Evolutionary conservation across 306 rosid species (phyloP).

Genomic region (Begonia loranthoides): DNA sequence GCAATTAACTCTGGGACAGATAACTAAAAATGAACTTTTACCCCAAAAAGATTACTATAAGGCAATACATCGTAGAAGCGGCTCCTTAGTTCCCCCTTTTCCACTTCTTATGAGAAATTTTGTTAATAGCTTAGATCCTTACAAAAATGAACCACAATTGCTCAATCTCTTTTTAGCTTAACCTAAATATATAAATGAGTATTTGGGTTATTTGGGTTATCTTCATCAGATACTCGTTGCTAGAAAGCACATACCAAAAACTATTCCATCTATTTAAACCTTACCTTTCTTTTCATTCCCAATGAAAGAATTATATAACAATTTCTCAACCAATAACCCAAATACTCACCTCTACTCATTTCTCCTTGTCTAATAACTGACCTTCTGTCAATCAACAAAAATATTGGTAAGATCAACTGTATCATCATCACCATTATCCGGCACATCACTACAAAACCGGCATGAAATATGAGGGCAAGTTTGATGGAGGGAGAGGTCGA

Average conservation of each 20-base stretch:
- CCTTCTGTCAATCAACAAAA: too few species aligned
- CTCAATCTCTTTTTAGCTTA: too few species aligned
- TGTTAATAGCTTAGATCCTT: too few species aligned
- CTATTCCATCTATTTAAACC: background rate
- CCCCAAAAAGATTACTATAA: too few species aligned
- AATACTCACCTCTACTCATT: slow-evolving; percentile 10
- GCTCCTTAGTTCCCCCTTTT: too few species aligned
- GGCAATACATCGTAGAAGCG: too few species aligned
- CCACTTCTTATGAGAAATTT: too few species aligned
- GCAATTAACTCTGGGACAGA: slow-evolving; percentile 21
- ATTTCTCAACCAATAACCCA: slow-evolving; percentile 11
- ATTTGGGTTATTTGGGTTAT: too few species aligned
- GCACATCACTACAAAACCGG: slow-evolving; percentile 32
- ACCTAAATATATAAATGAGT: background rate
- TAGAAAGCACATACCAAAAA: background rate
- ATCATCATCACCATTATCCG: slow-evolving; percentile 20
- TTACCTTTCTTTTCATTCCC: too few species aligned
- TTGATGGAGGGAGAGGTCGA: slow-evolving; percentile 28
- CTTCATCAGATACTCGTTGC: background rate
- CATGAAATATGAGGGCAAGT: slow-evolving; percentile 43
- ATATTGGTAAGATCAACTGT: slow-evolving; percentile 8
- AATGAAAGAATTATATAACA: too few species aligned
- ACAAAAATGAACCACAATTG: slow-evolving; percentile 95
- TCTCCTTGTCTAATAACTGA: too few species aligned
- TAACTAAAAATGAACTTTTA: too few species aligned